A percentile compares a stretch with the other conserved stretches of the same genome.
Evolutionary conservation across 441 rosid species (phyloP).

Genomic region (Arabidopsis lyrata): DNA sequence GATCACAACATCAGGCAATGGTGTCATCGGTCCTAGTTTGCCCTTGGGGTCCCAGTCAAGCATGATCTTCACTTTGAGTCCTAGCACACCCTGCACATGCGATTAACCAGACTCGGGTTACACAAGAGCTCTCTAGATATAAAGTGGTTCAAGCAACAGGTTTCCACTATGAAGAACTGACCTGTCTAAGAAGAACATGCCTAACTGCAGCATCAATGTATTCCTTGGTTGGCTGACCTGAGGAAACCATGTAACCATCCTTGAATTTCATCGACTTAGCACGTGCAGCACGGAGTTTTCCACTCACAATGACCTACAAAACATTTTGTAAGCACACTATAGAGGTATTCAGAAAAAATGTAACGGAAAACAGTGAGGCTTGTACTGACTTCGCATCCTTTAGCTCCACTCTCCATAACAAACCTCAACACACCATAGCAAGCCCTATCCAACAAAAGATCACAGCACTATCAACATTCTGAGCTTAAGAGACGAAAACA

Average conservation of each 20-base stretch:
- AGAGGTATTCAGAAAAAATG: background rate
- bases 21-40: slow-evolving; percentile 59
- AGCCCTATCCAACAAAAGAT: slow-evolving; percentile 47
- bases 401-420: slow-evolving; percentile 79
- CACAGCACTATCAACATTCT: background rate
- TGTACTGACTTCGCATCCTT: slow-evolving; percentile 66
- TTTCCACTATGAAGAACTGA: slow-evolving; percentile 9
- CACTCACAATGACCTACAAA: slow-evolving; percentile 60
- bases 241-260: slow-evolving; percentile 79
- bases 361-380: background rate
- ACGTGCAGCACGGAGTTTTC: slow-evolving; percentile 62
- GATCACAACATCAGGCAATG: slow-evolving; percentile 67
- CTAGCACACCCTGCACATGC: slow-evolving; percentile 53
- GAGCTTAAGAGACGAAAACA: background rate
- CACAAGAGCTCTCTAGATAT: background rate
- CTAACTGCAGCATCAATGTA: slow-evolving; percentile 70
- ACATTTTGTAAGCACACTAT: too few relatives aligned
- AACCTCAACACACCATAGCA: slow-evolving; percentile 75
- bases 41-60: slow-evolving; percentile 72
- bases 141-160: background rate
- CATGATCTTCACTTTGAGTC: slow-evolving; percentile 69
- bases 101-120: background rate
- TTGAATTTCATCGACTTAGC: slow-evolving; percentile 74
- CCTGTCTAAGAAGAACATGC: slow-evolving; percentile 64
- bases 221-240: slow-evolving; percentile 72